These are phyloP conservation scores for Serendipita sp. DNA, from an alignment of 1,284 basidiomycete species.

Conservation along the genomic window DNA sequence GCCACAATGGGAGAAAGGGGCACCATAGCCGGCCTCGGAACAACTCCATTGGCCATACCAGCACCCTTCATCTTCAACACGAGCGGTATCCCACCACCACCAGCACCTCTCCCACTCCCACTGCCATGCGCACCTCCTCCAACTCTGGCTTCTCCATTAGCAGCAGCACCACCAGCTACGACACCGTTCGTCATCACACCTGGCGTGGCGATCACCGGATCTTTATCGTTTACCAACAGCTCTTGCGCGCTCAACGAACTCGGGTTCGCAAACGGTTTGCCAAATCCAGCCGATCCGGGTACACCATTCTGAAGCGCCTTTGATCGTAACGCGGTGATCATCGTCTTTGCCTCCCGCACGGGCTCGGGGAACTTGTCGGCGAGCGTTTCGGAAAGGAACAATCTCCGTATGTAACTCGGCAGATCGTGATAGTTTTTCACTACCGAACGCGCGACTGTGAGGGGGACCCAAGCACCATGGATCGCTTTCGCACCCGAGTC, in stretches of 20 bases:
- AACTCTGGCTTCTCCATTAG: neutral
- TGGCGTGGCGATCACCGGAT: neutral
- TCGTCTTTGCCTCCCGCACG: slow-evolving; percentile 21
- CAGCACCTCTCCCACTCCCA: neutral
- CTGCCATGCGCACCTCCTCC: neutral
- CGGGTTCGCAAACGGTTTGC: slow-evolving; percentile 23
- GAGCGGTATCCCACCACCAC: neutral
- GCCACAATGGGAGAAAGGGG: slow-evolving; percentile 2
- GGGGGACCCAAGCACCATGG: slow-evolving; percentile 52
- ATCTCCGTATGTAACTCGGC: slow-evolving; percentile 25
- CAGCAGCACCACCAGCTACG: neutral
- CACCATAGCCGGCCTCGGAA: neutral
- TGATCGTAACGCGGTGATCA: slow-evolving; percentile 28
- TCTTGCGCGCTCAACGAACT: slow-evolving; percentile 18
- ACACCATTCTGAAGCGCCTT: slow-evolving; percentile 40
- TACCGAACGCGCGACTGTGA: slow-evolving; percentile 19
- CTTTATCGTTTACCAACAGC: slow-evolving; percentile 17
- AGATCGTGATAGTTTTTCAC: slow-evolving; percentile 13
- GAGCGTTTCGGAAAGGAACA: slow-evolving; percentile 46
- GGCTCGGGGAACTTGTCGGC: slow-evolving; percentile 43
- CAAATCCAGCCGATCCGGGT: slow-evolving; percentile 34
- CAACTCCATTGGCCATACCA: neutral
- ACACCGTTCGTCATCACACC: neutral
- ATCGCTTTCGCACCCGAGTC: slow-evolving; percentile 34
- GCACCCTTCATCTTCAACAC: neutral